These are phyloP conservation scores for Suillus luteus DNA, from an alignment of 768 basidiomycete genomes.

Conservation along the genomic window DNA sequence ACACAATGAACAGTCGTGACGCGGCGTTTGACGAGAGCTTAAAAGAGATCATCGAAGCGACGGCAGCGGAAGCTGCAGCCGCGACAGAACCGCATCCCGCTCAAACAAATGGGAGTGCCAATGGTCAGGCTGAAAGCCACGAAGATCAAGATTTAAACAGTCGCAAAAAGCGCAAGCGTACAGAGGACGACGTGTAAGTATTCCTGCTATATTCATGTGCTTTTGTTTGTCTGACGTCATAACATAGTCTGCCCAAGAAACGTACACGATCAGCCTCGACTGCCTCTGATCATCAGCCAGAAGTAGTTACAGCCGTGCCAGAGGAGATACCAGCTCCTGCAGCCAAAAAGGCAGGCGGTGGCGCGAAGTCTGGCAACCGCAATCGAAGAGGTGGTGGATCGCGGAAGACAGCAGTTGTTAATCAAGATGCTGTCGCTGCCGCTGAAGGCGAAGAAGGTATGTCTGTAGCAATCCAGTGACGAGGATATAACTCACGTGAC, in stretches of 20 bases:
- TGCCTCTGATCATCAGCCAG: slow-evolving; percentile 58
- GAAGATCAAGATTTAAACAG: slow-evolving; percentile 49
- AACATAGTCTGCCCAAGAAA: slow-evolving; percentile 56
- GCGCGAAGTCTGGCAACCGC: slow-evolving; percentile 29
- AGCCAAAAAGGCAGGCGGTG: slow-evolving; percentile 23
- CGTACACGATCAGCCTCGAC: slow-evolving; percentile 77
- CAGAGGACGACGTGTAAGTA: slow-evolving; percentile 71
- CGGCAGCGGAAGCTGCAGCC: slow-evolving; percentile 69
- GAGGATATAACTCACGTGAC: slow-evolving; percentile 39
- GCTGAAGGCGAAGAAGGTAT: slow-evolving; percentile 69
- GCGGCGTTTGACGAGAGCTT: slow-evolving; percentile 90
- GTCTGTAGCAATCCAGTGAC: slow-evolving; percentile 17
- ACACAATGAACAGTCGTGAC: slow-evolving; percentile 98
- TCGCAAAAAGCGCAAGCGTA: slow-evolving; percentile 75
- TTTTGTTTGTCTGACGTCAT: slow-evolving; percentile 16
- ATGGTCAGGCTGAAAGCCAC: slow-evolving; percentile 43
- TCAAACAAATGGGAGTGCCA: slow-evolving; percentile 38
- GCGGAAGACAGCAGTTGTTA: slow-evolving; percentile 26
- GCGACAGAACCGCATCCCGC: slow-evolving; percentile 43
- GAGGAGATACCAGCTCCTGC: slow-evolving; percentile 45
- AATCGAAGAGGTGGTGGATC: slow-evolving; percentile 34
- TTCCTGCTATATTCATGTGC: not conserved
- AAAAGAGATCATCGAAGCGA: slow-evolving; percentile 73
- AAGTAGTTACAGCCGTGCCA: slow-evolving; percentile 36
- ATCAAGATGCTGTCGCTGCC: slow-evolving; percentile 25